Conservation (phyloP, 495 filamentous ascomycete species). For the Pyrenopolyporus hunteri region DNA sequence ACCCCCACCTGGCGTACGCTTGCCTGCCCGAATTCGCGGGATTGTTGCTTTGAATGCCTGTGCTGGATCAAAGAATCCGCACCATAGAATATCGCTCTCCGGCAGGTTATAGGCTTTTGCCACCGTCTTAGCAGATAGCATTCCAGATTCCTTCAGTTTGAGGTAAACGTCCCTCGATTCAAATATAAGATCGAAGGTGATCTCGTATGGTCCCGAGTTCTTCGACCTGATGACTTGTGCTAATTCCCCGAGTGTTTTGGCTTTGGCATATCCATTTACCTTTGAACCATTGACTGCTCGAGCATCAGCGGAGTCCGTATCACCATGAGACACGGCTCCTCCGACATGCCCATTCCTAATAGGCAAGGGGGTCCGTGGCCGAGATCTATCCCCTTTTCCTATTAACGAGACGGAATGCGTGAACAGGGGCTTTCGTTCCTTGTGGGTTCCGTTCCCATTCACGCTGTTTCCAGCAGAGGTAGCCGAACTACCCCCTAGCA, state of each 20-base stretch:
- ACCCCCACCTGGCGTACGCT: slow-evolving; percentile 25
- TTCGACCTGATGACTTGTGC: slow-evolving; percentile 56
- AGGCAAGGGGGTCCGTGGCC: not conserved
- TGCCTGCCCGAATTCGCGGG: slow-evolving; percentile 36
- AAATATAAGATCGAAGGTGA: slow-evolving; percentile 60
- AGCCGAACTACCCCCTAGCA: not conserved
- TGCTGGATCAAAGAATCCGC: slow-evolving; percentile 54
- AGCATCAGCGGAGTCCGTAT: not conserved
- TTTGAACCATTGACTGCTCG: not conserved
- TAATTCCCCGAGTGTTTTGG: slow-evolving; percentile 38
- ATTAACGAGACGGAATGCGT: slow-evolving; percentile 13
- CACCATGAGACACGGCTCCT: not conserved
- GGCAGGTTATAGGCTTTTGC: slow-evolving; percentile 42
- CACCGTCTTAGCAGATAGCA: slow-evolving; percentile 44
- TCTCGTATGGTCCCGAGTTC: slow-evolving; percentile 58
- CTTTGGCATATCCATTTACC: slow-evolving; percentile 8
- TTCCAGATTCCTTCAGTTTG: slow-evolving; percentile 41
- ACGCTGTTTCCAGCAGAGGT: not conserved
- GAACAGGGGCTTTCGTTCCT: slow-evolving; percentile 20
- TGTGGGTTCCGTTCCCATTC: slow-evolving; percentile 16
- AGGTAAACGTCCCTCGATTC: slow-evolving; percentile 41
- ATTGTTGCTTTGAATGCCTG: slow-evolving; percentile 53
- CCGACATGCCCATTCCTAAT: not conserved
- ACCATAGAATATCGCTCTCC: slow-evolving; percentile 46
- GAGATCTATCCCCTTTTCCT: slow-evolving; percentile 12